Conservation (phyloP, 139 green algal species). For the Haematococcus lacustris region DNA sequence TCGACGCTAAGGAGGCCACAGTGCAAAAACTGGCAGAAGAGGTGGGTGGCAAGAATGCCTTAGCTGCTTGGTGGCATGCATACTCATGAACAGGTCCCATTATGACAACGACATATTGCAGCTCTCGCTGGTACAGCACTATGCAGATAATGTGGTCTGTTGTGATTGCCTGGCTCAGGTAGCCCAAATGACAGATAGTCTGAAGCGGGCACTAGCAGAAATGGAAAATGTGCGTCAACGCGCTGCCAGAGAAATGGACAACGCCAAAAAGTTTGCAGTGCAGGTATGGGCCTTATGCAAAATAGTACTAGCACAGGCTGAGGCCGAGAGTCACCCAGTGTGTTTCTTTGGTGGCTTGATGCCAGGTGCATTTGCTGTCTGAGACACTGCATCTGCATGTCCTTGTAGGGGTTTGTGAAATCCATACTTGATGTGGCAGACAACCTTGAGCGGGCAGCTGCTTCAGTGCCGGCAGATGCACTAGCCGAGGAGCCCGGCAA, state of each 20-base stretch:
- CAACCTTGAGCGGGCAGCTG: conserved; percentile 79
- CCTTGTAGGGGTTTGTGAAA: conserved; percentile 72
- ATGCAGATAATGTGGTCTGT: not conserved
- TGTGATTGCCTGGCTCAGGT: conserved; percentile 26
- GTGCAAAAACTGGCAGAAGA: conserved; percentile 10
- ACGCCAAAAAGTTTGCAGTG: conserved; percentile 74
- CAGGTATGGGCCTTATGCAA: too few relatives aligned
- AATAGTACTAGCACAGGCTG: not conserved
- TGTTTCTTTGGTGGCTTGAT: too few relatives aligned
- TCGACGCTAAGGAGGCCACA: conserved; percentile 16
- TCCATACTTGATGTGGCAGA: conserved; percentile 88
- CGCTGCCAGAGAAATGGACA: conserved; percentile 56
- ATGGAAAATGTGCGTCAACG: conserved; percentile 90
- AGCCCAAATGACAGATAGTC: conserved; percentile 58
- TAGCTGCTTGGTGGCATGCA: too few relatives aligned
- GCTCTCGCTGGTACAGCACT: too few relatives aligned
- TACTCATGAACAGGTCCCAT: too few relatives aligned
- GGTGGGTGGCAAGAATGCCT: too few relatives aligned
- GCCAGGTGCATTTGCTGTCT: too few relatives aligned
- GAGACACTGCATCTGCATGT: too few relatives aligned
- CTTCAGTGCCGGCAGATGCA: conserved; percentile 49
- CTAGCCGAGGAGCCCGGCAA: conserved; percentile 25
- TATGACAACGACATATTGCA: too few relatives aligned
- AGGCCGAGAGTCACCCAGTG: not conserved
- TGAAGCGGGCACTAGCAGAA: conserved; percentile 73